Conservation (phyloP, 352 stramenopile species). For the Saprolegnia parasitica region DNA sequence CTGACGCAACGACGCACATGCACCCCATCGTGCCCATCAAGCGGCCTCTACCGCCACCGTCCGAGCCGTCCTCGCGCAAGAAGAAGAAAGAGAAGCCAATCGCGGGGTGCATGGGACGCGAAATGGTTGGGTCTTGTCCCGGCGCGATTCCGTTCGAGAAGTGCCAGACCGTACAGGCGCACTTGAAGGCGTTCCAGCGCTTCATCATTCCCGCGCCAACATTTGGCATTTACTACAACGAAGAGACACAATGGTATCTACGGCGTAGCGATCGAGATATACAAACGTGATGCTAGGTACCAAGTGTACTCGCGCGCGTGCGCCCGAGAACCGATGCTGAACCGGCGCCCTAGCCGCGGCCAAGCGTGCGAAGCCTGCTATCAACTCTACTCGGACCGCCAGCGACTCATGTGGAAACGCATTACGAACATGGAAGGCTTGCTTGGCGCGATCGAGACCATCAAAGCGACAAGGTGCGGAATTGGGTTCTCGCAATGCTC, state of each 20-base stretch:
- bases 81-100: slow-evolving; percentile 19
- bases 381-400: slow-evolving; percentile 26
- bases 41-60: background rate
- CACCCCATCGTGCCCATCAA: background rate
- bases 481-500: background rate
- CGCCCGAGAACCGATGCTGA: slow-evolving; percentile 19
- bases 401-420: slow-evolving; percentile 28
- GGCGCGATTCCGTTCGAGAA: slow-evolving; percentile 26
- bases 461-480: slow-evolving; percentile 17
- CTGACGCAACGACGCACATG: background rate
- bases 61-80: slow-evolving; percentile 11
- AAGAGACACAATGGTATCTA: slow-evolving; percentile 15
- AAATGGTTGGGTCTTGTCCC: slow-evolving; percentile 22
- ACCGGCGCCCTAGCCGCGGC: slow-evolving; percentile 18
- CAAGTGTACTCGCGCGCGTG: slow-evolving; percentile 23
- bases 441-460: slow-evolving; percentile 23
- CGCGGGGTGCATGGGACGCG: slow-evolving; percentile 1
- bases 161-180: slow-evolving; percentile 2
- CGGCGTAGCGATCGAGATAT: background rate
- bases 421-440: slow-evolving; percentile 28
- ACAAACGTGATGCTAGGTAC: background rate
- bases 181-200: slow-evolving; percentile 16
- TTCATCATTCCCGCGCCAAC: slow-evolving; percentile 23
- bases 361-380: slow-evolving; percentile 29
- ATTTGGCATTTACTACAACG: slow-evolving; percentile 25